phyloP scores from a whole-genome alignment of 768 basidiomycete species.

The Crassisporium funariophilum region DNA sequence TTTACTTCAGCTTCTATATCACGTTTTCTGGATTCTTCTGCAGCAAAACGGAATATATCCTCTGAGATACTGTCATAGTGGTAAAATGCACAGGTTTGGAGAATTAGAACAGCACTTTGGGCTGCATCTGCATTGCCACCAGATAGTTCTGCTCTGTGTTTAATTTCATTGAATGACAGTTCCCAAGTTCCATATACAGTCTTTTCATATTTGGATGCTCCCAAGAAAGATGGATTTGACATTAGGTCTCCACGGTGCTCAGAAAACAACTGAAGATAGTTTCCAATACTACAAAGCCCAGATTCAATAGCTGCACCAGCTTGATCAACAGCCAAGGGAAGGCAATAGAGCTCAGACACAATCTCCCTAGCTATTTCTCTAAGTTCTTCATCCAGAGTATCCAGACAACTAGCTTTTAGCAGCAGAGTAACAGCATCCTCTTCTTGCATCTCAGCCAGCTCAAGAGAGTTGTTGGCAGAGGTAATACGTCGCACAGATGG shows the following conservation, averaged over 20 bases:
- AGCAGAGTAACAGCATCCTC: too few species aligned
- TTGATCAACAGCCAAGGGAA: conserved; percentile 20
- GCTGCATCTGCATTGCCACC: not conserved
- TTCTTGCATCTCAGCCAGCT: too few species aligned
- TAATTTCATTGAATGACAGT: too few species aligned
- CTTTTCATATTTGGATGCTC: too few species aligned
- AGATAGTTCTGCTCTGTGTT: too few species aligned
- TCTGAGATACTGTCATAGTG: conserved; percentile 13
- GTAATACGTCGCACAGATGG: too few species aligned
- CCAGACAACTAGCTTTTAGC: conserved; percentile 2
- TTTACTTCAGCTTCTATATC: not conserved
- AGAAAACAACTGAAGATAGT: conserved; percentile 15
- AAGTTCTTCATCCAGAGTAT: too few species aligned
- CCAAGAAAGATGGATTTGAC: too few species aligned
- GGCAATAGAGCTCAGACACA: too few species aligned
- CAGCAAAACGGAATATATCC: conserved; percentile 12
- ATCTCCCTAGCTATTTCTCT: too few species aligned
- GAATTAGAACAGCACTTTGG: conserved; percentile 13
- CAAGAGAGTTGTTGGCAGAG: too few species aligned
- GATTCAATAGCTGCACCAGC: conserved; percentile 19
- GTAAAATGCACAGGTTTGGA: conserved; percentile 14
- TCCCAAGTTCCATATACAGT: too few species aligned
- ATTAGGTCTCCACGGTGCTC: conserved; percentile 10
- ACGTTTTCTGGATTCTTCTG: not conserved
- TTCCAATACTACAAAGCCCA: conserved; percentile 9